A percentile compares a stretch with the other conserved stretches of the same genome.
Evolutionary conservation across 2,329 filamentous ascomycete genomes (phyloP).

Genomic region (Calonectria pauciramosa): DNA sequence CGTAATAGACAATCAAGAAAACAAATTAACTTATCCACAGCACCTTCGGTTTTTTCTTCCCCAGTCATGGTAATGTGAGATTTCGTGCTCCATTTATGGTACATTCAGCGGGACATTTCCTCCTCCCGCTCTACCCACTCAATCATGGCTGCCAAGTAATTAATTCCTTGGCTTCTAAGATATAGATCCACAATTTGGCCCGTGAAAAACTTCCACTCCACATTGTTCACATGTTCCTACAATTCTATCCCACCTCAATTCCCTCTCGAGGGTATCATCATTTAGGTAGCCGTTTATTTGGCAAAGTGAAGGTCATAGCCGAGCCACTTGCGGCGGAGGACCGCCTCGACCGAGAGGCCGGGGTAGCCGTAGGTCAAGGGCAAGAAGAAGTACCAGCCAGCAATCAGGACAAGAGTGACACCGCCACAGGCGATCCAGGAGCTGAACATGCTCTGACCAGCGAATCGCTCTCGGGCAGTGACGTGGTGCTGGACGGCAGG

Average conservation of each 20-base stretch:
- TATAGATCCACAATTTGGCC: conserved; percentile 16
- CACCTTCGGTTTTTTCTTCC: conserved; percentile 1
- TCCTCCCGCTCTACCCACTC: background rate
- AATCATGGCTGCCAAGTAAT: conserved; percentile 21
- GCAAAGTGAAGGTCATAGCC: conserved; percentile 98
- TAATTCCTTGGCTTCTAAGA: conserved; percentile 14
- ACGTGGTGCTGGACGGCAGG: conserved; percentile 69
- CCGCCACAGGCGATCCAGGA: conserved; percentile 84
- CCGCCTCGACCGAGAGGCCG: conserved; percentile 82
- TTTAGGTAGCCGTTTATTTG: conserved; percentile 72
- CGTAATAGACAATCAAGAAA: conserved; percentile 2
- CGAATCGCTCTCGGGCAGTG: conserved; percentile 86
- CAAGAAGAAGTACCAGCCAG: conserved; percentile 92
- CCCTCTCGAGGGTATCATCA: conserved; percentile 7
- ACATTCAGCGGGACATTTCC: conserved; percentile 17
- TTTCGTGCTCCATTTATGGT: conserved; percentile 25
- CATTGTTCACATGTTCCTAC: conserved; percentile 22
- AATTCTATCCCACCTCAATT: conserved; percentile 5
- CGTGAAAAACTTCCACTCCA: conserved; percentile 14
- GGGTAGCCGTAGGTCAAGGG: conserved; percentile 96
- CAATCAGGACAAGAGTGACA: conserved; percentile 77
- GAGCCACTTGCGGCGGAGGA: conserved; percentile 92
- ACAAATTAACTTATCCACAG: conserved; percentile 8
- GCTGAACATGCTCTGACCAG: conserved; percentile 80
- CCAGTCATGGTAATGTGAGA: conserved; percentile 13